Base-by-base conservation (phyloP, 2,329 filamentous ascomycete genomes). In the Verticillium alfalfae region DNA sequence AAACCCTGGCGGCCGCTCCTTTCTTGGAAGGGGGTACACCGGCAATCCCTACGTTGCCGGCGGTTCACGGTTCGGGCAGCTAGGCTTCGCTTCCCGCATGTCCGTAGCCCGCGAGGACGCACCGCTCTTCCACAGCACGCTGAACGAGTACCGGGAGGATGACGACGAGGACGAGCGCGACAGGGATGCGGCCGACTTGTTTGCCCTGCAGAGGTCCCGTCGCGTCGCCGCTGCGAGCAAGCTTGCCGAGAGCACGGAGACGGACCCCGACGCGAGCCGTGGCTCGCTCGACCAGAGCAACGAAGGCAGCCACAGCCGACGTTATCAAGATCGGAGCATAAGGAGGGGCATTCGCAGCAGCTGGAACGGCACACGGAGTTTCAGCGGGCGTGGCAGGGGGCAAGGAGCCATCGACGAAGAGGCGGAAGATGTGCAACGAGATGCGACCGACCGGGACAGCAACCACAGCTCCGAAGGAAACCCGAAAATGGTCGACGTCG, bases 81-180 rank as follows among this genome's bases (percentile, higher is more conserved):
- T 83, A 61, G 88, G 88, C 36, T 96, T 97, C 72, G 87, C 89
- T 34, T 92, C 91, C 12, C 85, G 93, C 58, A 88, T 90, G 64
- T 85, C 89, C 5, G 82, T 86, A 55, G 81, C 81, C 22, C 58
- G 58, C 16, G 89, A 91, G 62, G 91, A 93, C 67, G 93, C 94
- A 10, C 95, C 95, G 61, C 81, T 99, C n/a, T 98, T 99, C 75
- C 93, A 95, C 75, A 96, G 92, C 70, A 88, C 91, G 5, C 86
- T 93, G 16, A 93, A 97, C 73, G 92, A 96, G 71, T 95, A 96
- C 66, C 88, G 90, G 64, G 93, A 97, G 75, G 92, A 96, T 71
- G 93, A 97, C 66, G 94, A 98, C 64, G 93, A 95, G 72, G 90
- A 92, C 69, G 93, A 97, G 75, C 88, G 92, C 69, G 91, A 96